Percentiles rank a stretch among this genome's conserved stretches.
Conservation (phyloP, 352 stramenopile species). For the Phytophthora tubulina region DNA sequence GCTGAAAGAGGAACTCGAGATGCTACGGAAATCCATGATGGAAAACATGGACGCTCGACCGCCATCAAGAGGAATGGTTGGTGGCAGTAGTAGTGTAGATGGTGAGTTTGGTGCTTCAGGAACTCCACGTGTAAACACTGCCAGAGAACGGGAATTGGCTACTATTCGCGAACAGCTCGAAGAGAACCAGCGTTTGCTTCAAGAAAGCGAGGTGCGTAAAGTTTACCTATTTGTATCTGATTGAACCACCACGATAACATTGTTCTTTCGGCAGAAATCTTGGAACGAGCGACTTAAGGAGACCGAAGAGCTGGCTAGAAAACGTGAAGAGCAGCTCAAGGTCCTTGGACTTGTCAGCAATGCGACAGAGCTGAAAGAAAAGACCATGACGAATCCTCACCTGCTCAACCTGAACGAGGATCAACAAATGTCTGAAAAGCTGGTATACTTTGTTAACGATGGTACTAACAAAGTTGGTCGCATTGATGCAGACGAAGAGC, state of each 20-base stretch:
- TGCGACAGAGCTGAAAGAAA: constrained; percentile 64
- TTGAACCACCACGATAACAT: background rate
- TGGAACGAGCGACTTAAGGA: constrained; percentile 84
- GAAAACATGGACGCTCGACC: constrained; percentile 69
- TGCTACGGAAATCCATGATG: constrained; percentile 72
- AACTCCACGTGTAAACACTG: constrained; percentile 46
- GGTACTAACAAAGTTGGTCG: constrained; percentile 74
- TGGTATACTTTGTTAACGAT: constrained; percentile 80
- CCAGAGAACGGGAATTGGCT: constrained; percentile 66
- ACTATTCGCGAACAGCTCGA: constrained; percentile 79
- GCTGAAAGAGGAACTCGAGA: constrained; percentile 84
- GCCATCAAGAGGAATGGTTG: constrained; percentile 50
- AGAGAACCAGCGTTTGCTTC: constrained; percentile 77
- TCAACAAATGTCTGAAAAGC: constrained; percentile 84
- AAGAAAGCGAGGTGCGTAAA: constrained; percentile 72
- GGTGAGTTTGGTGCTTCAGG: constrained; percentile 33
- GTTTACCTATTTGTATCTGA: background rate
- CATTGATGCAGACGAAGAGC: constrained; percentile 66
- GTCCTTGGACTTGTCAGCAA: constrained; percentile 70
- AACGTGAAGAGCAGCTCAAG: constrained; percentile 85
- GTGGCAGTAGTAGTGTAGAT: constrained; percentile 26
- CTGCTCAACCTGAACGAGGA: constrained; percentile 91
- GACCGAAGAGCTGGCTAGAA: constrained; percentile 83
- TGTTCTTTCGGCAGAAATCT: constrained; percentile 59
- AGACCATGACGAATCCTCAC: constrained; percentile 73